Conservation (phyloP, 2,329 filamentous ascomycete genomes). For the Colletotrichum sp. region DNA sequence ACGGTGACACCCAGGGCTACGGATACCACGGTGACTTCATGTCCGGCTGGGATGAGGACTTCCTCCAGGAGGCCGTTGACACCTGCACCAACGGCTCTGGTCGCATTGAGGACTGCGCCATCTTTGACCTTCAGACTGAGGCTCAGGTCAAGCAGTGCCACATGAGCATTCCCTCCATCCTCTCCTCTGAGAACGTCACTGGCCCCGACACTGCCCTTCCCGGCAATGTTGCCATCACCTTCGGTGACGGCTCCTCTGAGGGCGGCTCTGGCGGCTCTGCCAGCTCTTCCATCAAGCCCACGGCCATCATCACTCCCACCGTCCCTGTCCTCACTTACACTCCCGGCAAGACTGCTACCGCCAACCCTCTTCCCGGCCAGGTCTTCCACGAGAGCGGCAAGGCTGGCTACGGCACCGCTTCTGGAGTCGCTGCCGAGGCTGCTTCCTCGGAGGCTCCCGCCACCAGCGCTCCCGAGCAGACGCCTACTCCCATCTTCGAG, state of each 20-base stretch:
- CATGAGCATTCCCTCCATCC: slow-evolving; percentile 59
- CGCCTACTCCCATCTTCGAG: slow-evolving; percentile 32
- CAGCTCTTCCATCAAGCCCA: slow-evolving; percentile 9
- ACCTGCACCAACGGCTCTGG: slow-evolving; percentile 77
- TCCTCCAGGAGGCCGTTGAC: slow-evolving; percentile 75
- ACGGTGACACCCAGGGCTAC: slow-evolving; percentile 78
- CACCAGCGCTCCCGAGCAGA: slow-evolving; percentile 28
- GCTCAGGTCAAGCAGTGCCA: slow-evolving; percentile 62
- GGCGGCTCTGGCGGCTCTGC: background rate
- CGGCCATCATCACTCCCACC: slow-evolving; percentile 12
- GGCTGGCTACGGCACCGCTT: slow-evolving; percentile 6
- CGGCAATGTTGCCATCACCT: slow-evolving; percentile 59
- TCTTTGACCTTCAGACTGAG: slow-evolving; percentile 76
- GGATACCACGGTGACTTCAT: slow-evolving; percentile 85
- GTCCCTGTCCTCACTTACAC: slow-evolving; percentile 39
- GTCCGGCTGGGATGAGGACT: slow-evolving; percentile 73
- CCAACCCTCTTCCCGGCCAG: slow-evolving; percentile 43
- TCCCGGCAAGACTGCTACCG: slow-evolving; percentile 37
- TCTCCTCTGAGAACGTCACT: slow-evolving; percentile 65
- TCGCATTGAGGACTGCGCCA: slow-evolving; percentile 71
- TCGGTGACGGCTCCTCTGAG: slow-evolving; percentile 27
- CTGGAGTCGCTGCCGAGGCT: background rate
- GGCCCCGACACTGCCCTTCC: slow-evolving; percentile 67
- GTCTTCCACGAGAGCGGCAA: slow-evolving; percentile 42
- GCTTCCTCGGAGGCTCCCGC: background rate